These are phyloP conservation scores for Saccharomycopsis phalli DNA, from an alignment of 1,139 yeast species.

Conservation along the genomic window DNA sequence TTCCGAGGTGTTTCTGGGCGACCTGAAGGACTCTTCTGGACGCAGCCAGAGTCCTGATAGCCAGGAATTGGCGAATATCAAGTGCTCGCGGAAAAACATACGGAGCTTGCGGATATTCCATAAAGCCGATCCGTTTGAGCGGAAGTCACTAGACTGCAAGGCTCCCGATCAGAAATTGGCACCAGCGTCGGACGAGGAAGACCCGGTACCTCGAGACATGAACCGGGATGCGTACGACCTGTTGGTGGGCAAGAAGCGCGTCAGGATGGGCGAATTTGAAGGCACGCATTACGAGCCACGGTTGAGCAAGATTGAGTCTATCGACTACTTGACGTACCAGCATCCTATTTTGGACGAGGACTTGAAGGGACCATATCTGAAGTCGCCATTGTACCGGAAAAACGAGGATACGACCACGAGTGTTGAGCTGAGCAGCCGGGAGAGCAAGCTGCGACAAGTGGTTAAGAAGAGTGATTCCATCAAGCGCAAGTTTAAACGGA, in stretches of 20 bases:
- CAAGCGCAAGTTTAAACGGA: conserved; percentile 1
- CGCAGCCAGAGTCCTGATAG: background rate
- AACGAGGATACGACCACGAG: background rate
- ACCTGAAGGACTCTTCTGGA: background rate
- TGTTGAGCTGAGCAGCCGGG: background rate
- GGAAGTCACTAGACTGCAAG: too few relatives aligned
- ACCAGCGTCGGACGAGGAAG: too few relatives aligned
- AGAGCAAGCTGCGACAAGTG: background rate
- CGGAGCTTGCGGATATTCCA: background rate
- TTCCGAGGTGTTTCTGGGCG: background rate
- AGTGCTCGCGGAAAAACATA: background rate
- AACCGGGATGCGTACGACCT: conserved; percentile 6
- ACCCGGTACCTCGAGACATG: too few relatives aligned
- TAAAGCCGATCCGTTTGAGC: too few relatives aligned
- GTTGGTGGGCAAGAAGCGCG: conserved; percentile 5
- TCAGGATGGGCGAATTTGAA: conserved; percentile 11
- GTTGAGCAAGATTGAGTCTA: too few relatives aligned
- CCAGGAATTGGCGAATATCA: background rate
- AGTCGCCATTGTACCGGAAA: background rate
- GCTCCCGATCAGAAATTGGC: too few relatives aligned
- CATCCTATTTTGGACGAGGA: conserved; percentile 5
- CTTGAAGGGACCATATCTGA: background rate
- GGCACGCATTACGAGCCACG: too few relatives aligned
- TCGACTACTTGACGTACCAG: conserved; percentile 17
- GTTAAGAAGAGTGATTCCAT: background rate